Percentiles rank a stretch among this genome's conserved stretches.
phyloP scores from a whole-genome alignment of 768 basidiomycete genomes.

The Nidularia pulvinata region DNA sequence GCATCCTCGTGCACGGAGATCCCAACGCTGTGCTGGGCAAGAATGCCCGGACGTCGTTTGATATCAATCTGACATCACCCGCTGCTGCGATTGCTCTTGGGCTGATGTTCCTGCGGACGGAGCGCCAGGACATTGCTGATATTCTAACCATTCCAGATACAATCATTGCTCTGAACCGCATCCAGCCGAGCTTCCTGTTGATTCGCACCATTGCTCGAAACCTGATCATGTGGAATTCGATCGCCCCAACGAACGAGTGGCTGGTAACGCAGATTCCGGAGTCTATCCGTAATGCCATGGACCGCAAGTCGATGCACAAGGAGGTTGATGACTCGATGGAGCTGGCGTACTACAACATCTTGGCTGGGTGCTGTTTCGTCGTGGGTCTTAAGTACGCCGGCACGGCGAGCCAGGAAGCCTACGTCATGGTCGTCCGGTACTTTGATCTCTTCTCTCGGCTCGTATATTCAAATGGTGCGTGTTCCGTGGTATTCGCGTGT shows the following conservation, averaged over 20 bases:
- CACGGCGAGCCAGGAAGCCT: conserved; percentile 89
- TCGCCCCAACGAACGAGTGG: conserved; percentile 78
- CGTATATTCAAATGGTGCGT: conserved; percentile 67
- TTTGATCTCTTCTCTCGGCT: conserved; percentile 79
- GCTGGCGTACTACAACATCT: conserved; percentile 88
- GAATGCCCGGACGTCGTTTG: conserved; percentile 51
- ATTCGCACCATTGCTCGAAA: conserved; percentile 75
- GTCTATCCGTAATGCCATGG: conserved; percentile 60
- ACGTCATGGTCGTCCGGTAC: conserved; percentile 77
- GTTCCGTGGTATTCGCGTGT: neutral
- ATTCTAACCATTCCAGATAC: conserved; percentile 85
- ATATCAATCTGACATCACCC: conserved; percentile 89
- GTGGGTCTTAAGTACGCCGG: conserved; percentile 94
- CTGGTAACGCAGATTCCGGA: conserved; percentile 66
- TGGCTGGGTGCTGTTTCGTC: conserved; percentile 90
- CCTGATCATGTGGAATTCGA: conserved; percentile 86
- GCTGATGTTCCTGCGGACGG: conserved; percentile 90
- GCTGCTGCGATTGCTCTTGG: conserved; percentile 90
- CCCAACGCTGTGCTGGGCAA: conserved; percentile 36
- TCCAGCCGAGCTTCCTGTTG: conserved; percentile 88
- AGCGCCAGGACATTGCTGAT: conserved; percentile 83
- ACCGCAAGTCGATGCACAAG: conserved; percentile 45
- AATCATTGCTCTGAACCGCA: conserved; percentile 72
- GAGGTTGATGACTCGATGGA: conserved; percentile 72
- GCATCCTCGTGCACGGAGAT: conserved; percentile 78